These are phyloP conservation scores for Ceratopteris richardii DNA, from an alignment of 75 land plant genomes.

Conservation along the genomic window DNA sequence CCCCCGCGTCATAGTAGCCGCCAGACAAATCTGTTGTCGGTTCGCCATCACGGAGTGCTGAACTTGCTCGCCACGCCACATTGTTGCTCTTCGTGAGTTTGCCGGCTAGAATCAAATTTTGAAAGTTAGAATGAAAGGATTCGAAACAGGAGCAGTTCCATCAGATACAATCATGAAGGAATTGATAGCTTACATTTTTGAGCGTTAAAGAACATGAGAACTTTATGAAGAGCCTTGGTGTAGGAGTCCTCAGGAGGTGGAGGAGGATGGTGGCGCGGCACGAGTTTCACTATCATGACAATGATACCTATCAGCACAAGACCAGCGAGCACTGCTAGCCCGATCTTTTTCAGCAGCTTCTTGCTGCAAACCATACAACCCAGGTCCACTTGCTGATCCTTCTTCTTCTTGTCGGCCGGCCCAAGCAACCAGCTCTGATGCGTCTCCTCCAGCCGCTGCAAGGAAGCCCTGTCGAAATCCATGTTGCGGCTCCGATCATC, in stretches of 20 bases:
- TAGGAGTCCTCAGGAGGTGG: slow-evolving; percentile 79
- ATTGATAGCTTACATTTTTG: slow-evolving; percentile 88
- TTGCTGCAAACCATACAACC: slow-evolving; percentile 83
- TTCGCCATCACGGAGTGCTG: slow-evolving; percentile 55
- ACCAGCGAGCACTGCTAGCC: slow-evolving; percentile 37
- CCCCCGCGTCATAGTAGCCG: slow-evolving; percentile 93
- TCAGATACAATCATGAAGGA: too few relatives aligned
- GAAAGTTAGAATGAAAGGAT: neutral
- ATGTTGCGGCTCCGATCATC: slow-evolving; percentile 82
- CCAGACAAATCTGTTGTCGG: slow-evolving; percentile 47
- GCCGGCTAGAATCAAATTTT: slow-evolving; percentile 39
- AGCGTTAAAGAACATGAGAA: slow-evolving; percentile 94
- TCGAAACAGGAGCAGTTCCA: too few relatives aligned
- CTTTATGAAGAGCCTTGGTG: slow-evolving; percentile 80
- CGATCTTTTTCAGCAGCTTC: slow-evolving; percentile 62
- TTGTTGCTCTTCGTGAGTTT: slow-evolving; percentile 75
- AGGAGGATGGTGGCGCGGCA: slow-evolving; percentile 53
- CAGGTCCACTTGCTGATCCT: slow-evolving; percentile 75
- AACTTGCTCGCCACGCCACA: slow-evolving; percentile 75
- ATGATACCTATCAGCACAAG: slow-evolving; percentile 62
- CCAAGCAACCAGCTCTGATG: slow-evolving; percentile 99
- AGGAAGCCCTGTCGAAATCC: slow-evolving; percentile 76
- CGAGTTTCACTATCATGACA: slow-evolving; percentile 68
- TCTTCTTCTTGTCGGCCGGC: slow-evolving; percentile 70
- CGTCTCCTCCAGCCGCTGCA: slow-evolving; percentile 84